These are phyloP conservation scores for Daldinia caldariorum DNA, from an alignment of 495 filamentous ascomycete genomes.

Conservation along the genomic window DNA sequence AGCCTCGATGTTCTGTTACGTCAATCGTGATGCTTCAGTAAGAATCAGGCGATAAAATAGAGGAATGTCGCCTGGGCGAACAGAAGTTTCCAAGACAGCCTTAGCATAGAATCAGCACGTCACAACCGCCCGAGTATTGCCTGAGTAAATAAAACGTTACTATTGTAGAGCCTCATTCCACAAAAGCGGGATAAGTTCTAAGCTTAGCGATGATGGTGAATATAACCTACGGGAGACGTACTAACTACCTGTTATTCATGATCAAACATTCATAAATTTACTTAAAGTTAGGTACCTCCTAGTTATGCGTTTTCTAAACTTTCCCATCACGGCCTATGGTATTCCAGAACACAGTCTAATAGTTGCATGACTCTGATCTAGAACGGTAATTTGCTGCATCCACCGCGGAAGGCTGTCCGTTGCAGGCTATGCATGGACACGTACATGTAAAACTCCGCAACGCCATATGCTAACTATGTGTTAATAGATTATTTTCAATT, in stretches of 20 bases:
- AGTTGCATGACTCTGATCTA: not conserved
- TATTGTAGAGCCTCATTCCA: constrained; percentile 16
- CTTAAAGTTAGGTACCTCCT: too few relatives aligned
- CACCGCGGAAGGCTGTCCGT: not conserved
- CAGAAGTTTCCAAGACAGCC: not conserved
- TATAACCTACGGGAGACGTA: constrained; percentile 4
- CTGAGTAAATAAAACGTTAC: not conserved
- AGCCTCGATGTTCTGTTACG: not conserved
- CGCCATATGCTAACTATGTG: not conserved
- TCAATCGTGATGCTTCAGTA: not conserved
- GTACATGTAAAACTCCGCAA: not conserved
- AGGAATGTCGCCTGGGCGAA: not conserved
- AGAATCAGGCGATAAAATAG: not conserved
- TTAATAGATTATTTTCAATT: not conserved
- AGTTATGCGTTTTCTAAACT: constrained; percentile 3
- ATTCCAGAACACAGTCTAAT: not conserved
- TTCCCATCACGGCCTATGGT: constrained; percentile 5
- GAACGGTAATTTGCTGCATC: not conserved
- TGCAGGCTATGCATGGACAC: not conserved
- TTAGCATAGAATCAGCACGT: not conserved
- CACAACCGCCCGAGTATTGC: not conserved
- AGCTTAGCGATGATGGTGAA: not conserved
- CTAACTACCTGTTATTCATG: not conserved
- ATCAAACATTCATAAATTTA: not conserved
- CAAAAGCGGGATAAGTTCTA: constrained; percentile 5